Base-by-base conservation (phyloP, 1,139 yeast species). In the Protomyces inouyei region DNA sequence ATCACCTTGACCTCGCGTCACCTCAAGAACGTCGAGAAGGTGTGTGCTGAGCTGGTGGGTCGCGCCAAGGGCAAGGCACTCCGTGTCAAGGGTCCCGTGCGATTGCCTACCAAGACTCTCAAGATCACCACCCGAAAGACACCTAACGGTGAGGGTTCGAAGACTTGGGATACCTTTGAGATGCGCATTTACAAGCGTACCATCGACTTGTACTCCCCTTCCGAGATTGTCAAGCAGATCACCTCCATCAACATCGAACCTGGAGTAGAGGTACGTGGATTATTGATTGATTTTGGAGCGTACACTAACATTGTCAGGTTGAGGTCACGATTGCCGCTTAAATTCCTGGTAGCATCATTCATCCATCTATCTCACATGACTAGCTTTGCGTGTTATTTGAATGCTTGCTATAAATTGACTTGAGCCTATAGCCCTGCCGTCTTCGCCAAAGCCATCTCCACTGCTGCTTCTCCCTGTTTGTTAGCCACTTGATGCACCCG, bases 131-230 rank as follows among this genome's bases (percentile, higher is more conserved):
- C 99, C 88, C 92, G 99, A 89, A 95, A 95, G 91, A 68, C 98
- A 79, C 99, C 99, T 78, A 95, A 95, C 82, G 99, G 99, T 92
- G 98, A 95, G 85, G 99, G 99, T 92, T 93, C 98, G 76, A 93
- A 95, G 92, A 95, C 99, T 77, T 95, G 97, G 97, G 99, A 95
- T 81, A 83, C 95, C 76, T 95, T 86, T 82, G 98, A 95, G 85
- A 89, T 95, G 96, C 91, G 98, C 87, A 91, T 95, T 85, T 98
- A 95, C 97, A 95, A 95, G 95, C 92, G 99, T 84, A 87, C 90
- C 81, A 90, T 93, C 78, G 97, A 93, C 85, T 86, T 95, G 81
- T 95, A 89, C 83, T 96, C 98, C 74, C 97, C 97, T 80, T 90
- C 96, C 78, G 83, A 85, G 73, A 82, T 87, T 74, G 96, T 95